phyloP scores from a whole-genome alignment of 352 stramenopile species.

The Phytophthora foliorum region DNA sequence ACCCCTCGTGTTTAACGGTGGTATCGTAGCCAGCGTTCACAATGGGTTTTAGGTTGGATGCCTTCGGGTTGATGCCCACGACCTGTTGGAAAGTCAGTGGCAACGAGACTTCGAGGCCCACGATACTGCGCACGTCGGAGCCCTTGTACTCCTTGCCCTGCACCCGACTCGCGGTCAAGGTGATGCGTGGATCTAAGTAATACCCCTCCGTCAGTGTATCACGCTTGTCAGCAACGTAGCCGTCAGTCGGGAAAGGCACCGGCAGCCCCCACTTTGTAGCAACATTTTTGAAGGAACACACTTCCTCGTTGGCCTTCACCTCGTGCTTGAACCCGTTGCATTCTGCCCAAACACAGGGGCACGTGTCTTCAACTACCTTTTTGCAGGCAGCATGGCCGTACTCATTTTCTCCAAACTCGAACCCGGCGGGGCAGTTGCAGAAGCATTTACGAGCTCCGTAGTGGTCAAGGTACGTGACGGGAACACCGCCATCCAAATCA shows the following conservation, averaged over 20 bases:
- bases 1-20: constrained; percentile 12
- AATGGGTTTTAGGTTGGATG: constrained; percentile 17
- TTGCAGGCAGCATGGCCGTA: constrained; percentile 38
- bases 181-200: constrained; percentile 28
- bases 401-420: constrained; percentile 28
- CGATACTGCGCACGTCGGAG: constrained; percentile 14
- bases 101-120: constrained; percentile 9
- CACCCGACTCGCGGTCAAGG: constrained; percentile 18
- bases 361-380: constrained; percentile 37
- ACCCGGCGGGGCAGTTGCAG: constrained; percentile 59
- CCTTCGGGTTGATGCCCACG: constrained; percentile 10
- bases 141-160: constrained; percentile 35
- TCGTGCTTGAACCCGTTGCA: constrained; percentile 39
- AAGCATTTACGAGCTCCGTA: constrained; percentile 58
- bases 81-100: constrained; percentile 27
- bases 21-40: constrained; percentile 9
- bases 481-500: constrained; percentile 46
- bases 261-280: constrained; percentile 48
- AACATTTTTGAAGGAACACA: constrained; percentile 50
- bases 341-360: constrained; percentile 61
- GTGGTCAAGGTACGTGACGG: constrained; percentile 54
- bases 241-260: constrained; percentile 64
- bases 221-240: constrained; percentile 63
- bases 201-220: constrained; percentile 30
- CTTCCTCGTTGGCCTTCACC: constrained; percentile 29